Conservation (phyloP, 345 rosid genomes). For the Chamaenerion angustifolium region DNA sequence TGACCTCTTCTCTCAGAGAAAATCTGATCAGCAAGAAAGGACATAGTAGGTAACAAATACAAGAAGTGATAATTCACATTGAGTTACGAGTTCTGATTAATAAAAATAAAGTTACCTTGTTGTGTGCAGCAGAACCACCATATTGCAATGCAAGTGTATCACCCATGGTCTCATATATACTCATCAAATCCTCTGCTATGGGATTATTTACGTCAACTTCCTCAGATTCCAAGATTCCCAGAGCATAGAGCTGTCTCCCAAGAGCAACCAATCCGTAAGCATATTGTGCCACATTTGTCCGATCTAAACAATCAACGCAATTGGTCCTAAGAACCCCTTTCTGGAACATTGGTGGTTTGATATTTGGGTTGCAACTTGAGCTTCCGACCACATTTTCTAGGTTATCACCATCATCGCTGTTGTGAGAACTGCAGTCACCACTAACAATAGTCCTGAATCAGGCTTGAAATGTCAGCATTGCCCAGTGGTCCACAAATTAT, state of each 20-base stretch:
- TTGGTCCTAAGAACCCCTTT: slow-evolving; percentile 85
- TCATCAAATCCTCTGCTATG: slow-evolving; percentile 70
- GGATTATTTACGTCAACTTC: slow-evolving; percentile 55
- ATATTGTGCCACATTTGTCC: slow-evolving; percentile 96
- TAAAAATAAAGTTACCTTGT: slow-evolving; percentile 46
- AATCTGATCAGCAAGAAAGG: slow-evolving; percentile 31
- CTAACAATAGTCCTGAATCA: slow-evolving; percentile 31
- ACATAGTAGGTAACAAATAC: background rate
- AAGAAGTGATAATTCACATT: background rate
- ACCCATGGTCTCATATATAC: slow-evolving; percentile 81
- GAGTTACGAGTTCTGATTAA: background rate
- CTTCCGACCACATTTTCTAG: slow-evolving; percentile 17
- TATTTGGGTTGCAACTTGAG: slow-evolving; percentile 16
- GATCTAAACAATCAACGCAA: slow-evolving; percentile 95
- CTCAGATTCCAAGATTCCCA: slow-evolving; percentile 44
- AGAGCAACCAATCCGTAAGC: slow-evolving; percentile 82
- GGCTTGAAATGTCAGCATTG: background rate
- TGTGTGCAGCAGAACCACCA: slow-evolving; percentile 98
- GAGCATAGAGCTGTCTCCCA: slow-evolving; percentile 61
- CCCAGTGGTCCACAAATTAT: background rate
- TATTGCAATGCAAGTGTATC: slow-evolving; percentile 95
- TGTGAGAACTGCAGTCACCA: slow-evolving; percentile 17
- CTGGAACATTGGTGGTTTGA: slow-evolving; percentile 48
- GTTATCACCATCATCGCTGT: slow-evolving; percentile 22
- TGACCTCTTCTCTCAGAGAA: slow-evolving; percentile 95